Percentiles rank a stretch among this genome's conserved stretches.
phyloP scores from a whole-genome alignment of 208 protist genomes.

The Acanthamoeba culbertsoni region DNA sequence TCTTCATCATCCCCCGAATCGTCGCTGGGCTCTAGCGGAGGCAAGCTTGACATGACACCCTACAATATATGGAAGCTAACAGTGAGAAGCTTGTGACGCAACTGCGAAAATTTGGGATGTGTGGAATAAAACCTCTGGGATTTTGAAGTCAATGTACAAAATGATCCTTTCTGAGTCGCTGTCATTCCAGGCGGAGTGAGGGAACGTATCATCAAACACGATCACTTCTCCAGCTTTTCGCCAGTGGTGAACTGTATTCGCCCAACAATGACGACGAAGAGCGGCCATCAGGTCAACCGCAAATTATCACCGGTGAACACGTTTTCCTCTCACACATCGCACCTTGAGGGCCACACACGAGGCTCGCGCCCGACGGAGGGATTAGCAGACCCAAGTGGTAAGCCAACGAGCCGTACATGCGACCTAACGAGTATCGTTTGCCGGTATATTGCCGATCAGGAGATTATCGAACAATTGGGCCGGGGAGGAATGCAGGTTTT shows the following conservation, averaged over 20 bases:
- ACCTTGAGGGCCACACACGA: slow-evolving; percentile 51
- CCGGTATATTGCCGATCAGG: neutral
- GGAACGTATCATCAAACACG: slow-evolving; percentile 54
- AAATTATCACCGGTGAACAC: no score
- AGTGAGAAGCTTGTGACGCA: neutral
- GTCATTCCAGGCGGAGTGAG: slow-evolving; percentile 57
- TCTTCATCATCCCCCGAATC: neutral
- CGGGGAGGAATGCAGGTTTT: neutral
- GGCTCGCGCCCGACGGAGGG: neutral
- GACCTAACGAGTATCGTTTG: neutral
- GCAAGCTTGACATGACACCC: neutral
- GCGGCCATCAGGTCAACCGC: no score
- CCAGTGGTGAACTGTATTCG: slow-evolving; percentile 48
- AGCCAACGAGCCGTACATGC: slow-evolving; percentile 30
- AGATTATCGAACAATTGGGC: neutral
- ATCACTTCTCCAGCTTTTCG: slow-evolving; percentile 46
- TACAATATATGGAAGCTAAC: neutral
- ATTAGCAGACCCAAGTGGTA: slow-evolving; percentile 60
- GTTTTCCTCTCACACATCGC: no score
- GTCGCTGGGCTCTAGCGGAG: neutral
- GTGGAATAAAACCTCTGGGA: slow-evolving; percentile 8
- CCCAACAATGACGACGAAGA: neutral
- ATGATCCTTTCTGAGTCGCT: slow-evolving; percentile 51
- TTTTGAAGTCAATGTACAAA: slow-evolving; percentile 60
- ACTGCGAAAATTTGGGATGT: neutral